phyloP scores from a whole-genome alignment of 1,284 basidiomycete genomes.

The Melampsora larici-populina region DNA sequence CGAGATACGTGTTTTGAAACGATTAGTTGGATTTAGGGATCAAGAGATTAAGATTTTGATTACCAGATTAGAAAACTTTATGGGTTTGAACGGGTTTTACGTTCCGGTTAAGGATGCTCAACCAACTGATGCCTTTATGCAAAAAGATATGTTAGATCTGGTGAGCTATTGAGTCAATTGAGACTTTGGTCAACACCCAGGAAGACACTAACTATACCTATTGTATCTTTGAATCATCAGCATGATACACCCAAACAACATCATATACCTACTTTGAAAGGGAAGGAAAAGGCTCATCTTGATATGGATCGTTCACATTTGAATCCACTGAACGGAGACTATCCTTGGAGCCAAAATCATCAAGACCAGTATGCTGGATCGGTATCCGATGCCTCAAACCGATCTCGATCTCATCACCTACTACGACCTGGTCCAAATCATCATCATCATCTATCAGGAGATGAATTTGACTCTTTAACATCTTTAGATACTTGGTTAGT shows the following conservation, averaged over 20 bases:
- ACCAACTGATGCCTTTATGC: not conserved
- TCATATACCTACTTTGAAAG: not conserved
- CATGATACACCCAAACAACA: not conserved
- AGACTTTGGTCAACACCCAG: not conserved
- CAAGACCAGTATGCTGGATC: no score
- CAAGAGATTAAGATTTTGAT: slow-evolving; percentile 34
- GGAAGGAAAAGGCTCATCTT: not conserved
- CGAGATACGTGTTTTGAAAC: slow-evolving; percentile 26
- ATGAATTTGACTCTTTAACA: slow-evolving; percentile 8
- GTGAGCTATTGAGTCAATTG: not conserved
- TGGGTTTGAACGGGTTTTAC: slow-evolving; percentile 39
- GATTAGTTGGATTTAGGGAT: slow-evolving; percentile 28
- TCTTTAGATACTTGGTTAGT: slow-evolving; percentile 28
- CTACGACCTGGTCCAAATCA: not conserved
- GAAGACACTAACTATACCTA: not conserved
- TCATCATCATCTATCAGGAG: not conserved
- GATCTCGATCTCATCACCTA: not conserved
- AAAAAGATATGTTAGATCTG: not conserved
- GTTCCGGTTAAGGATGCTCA: slow-evolving; percentile 25
- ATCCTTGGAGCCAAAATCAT: no score
- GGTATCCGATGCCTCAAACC: no score
- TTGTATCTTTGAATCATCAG: not conserved
- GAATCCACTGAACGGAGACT: no score
- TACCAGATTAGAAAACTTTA: slow-evolving; percentile 29
- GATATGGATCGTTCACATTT: not conserved